A percentile compares a stretch with the other conserved stretches of the same genome.
Evolutionary conservation across 139 green algal genomes (phyloP).

Genomic region (Coccomyxa sp.): DNA sequence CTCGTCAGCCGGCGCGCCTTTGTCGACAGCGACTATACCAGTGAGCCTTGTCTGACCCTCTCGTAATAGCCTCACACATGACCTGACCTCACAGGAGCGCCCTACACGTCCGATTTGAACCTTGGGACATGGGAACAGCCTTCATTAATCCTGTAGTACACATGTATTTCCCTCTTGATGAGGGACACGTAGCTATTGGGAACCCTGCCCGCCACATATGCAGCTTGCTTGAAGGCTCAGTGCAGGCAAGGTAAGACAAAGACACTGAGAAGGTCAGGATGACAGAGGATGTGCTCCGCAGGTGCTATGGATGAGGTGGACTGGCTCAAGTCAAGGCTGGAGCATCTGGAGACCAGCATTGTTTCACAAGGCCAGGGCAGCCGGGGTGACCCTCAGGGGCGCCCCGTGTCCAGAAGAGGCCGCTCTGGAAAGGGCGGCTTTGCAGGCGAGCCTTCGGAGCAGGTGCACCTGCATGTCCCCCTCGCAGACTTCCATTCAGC

Average conservation of each 20-base stretch:
- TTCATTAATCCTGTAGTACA: too few relatives aligned
- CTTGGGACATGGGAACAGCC: too few relatives aligned
- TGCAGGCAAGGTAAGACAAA: background rate
- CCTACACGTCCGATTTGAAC: too few relatives aligned
- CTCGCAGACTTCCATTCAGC: too few relatives aligned
- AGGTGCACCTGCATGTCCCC: too few relatives aligned
- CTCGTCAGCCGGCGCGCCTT: conserved; percentile 27
- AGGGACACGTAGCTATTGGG: background rate
- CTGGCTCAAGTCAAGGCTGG: conserved; percentile 35
- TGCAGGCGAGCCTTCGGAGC: too few relatives aligned
- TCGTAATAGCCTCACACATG: too few relatives aligned
- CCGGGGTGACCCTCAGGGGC: too few relatives aligned
- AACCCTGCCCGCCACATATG: background rate
- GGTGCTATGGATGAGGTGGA: conserved; percentile 52
- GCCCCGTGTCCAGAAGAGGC: too few relatives aligned
- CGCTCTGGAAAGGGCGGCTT: too few relatives aligned
- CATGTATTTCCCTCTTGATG: background rate
- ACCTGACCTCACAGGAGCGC: too few relatives aligned
- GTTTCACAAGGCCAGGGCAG: background rate
- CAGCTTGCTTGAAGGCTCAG: background rate
- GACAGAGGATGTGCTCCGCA: background rate
- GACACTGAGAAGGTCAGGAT: background rate
- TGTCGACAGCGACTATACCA: conserved; percentile 36
- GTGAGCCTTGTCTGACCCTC: conserved; percentile 11
- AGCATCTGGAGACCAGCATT: conserved; percentile 22